Evolutionary conservation across 139 green algal genomes (phyloP), one percentile per base, ranked within the genome.

Genomic region (Coccomyxa sp.): DNA sequence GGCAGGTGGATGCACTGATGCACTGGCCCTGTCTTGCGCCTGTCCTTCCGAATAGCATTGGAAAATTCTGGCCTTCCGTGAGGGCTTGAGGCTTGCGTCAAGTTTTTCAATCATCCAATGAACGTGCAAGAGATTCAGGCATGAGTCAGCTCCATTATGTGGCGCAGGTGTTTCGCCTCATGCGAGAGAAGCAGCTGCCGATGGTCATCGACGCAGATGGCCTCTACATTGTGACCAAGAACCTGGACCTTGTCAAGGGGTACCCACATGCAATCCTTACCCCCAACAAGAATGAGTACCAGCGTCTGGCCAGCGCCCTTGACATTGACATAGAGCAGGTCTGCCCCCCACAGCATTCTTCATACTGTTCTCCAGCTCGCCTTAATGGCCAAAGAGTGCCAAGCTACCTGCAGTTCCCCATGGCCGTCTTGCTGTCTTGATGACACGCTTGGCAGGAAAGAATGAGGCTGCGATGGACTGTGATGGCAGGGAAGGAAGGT

Each of bases 201-300:
- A 81, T 93, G 57, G 84, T 95, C 1, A 82, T 94, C 13, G 92
- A 95, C 77, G 92, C 92, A 1, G 92, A 95, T 57, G 92, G 90
- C 13, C 86, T 95, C 4, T 88, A 85, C 81, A 86, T 93, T 63
- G 63, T 89, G 27, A 92, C 86, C 67, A 51, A 86, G 58, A 30
- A 85, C 51, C 86, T 85, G 3, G 86, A 79, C 21, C 85, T 92
- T 51, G 77, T 92, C 18, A 81, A 86, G 74, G 90, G 88, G 67
- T 91, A 91, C 51, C 7, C 25, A 28, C 86, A 85, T 21, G 85
- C 77, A 25, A 84, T 93, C 66, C 81, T 95, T 10, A 95, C 90
- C 7, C 90, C 90, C 58, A 95, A 95, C 78, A 87, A 82, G 21
- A 84, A 88, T 27, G 91, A 94, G 82, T 90, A 90, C 71, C 23